These are phyloP conservation scores for Curvularia lunata DNA, from an alignment of 2,329 filamentous ascomycete genomes.

Conservation along the genomic window DNA sequence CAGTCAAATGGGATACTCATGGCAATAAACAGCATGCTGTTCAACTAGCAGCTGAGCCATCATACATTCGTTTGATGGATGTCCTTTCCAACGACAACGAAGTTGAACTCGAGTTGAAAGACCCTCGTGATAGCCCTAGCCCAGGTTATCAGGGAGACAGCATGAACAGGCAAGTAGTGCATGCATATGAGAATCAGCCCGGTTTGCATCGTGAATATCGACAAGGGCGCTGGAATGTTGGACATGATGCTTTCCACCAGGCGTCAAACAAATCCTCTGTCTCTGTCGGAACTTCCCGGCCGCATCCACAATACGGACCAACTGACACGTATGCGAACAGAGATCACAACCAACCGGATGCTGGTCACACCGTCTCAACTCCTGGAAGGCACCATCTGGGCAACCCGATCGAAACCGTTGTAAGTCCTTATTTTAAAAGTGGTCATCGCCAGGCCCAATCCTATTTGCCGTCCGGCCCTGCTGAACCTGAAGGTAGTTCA, in stretches of 20 bases:
- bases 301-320: conserved; percentile 11
- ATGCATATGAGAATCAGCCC: conserved; percentile 1
- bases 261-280: conserved; percentile 16
- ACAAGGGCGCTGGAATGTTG: conserved; percentile 20
- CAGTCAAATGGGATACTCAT: conserved; percentile 14
- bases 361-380: conserved; percentile 20
- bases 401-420: conserved; percentile 37
- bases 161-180: conserved; percentile 6
- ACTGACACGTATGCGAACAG: conserved; percentile 13
- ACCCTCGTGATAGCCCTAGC: conserved; percentile 28
- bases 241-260: conserved; percentile 30
- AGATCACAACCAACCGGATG: conserved; percentile 5
- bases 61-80: conserved; percentile 44
- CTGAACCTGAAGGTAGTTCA: conserved; percentile 40
- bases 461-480: conserved; percentile 21
- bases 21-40: conserved; percentile 4
- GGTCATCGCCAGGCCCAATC: conserved; percentile 23
- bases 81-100: conserved; percentile 29
- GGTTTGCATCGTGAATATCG: neutral
- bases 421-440: conserved; percentile 51
- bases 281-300: conserved; percentile 6
- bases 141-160: neutral
- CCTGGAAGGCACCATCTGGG: conserved; percentile 20
- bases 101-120: conserved; percentile 36
- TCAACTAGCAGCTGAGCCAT: conserved; percentile 31